These are phyloP conservation scores for Solanum chacoense DNA, from an alignment of 305 asterid species.

Conservation along the genomic window DNA sequence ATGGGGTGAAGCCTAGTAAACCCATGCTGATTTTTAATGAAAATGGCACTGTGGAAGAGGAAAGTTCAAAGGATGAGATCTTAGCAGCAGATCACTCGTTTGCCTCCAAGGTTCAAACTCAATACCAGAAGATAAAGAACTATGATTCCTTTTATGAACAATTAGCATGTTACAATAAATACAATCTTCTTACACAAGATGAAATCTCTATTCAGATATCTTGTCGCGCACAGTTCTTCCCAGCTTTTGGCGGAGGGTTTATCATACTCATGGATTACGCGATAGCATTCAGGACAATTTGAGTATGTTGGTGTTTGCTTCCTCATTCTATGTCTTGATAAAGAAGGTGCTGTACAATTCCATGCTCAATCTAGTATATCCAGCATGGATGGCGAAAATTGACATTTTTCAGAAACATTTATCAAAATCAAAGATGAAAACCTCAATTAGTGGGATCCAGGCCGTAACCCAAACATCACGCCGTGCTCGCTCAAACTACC, in stretches of 20 bases:
- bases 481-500: constrained; percentile 80
- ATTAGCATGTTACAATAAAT: neutral
- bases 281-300: neutral
- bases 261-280: neutral
- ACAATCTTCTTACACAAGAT: constrained; percentile 6
- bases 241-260: neutral
- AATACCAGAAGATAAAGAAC: neutral
- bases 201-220: neutral
- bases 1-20: neutral
- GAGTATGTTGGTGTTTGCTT: neutral
- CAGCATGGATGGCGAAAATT: neutral
- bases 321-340: neutral
- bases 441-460: constrained; percentile 43
- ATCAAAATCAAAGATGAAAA: neutral
- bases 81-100: neutral
- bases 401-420: neutral
- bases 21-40: neutral
- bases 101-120: neutral
- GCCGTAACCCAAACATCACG: constrained; percentile 38
- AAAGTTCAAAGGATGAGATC: neutral
- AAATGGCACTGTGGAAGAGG: neutral
- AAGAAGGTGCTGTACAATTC: neutral
- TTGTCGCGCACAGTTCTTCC: neutral
- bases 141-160: neutral
- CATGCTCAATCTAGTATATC: neutral